Evolutionary conservation across 1,284 basidiomycete genomes (phyloP).

Genomic region (Tylopilus orsonianus): DNA sequence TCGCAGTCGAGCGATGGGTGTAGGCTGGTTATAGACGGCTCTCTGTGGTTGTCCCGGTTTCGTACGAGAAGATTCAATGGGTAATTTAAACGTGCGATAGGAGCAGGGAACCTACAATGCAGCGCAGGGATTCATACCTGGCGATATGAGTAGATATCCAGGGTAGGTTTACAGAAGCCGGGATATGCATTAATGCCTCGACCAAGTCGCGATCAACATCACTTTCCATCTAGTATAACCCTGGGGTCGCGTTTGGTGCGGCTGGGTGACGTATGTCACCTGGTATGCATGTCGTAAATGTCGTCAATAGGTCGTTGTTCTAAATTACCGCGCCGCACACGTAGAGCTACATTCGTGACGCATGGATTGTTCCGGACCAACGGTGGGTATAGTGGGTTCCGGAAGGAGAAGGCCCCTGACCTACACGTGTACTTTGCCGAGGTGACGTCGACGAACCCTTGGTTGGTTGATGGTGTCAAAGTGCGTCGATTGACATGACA

Average conservation of each 20-base stretch:
- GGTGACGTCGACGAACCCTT: conserved; percentile 13
- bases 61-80: too few species aligned
- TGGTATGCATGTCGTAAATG: conserved; percentile 1
- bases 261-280: conserved; percentile 4
- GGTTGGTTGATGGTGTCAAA: background rate
- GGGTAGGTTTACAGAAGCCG: background rate
- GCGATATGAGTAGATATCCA: conserved; percentile 1
- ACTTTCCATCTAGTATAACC: background rate
- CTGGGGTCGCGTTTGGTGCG: conserved; percentile 7
- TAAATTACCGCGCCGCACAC: conserved; percentile 25
- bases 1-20: too few species aligned
- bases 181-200: background rate
- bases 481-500: background rate
- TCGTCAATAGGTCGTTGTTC: conserved; percentile 6
- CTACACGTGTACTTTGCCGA: background rate
- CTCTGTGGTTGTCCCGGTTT: background rate
- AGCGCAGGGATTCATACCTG: background rate
- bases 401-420: conserved; percentile 10
- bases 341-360: background rate
- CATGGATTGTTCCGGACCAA: conserved; percentile 9
- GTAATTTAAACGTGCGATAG: too few species aligned
- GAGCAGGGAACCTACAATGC: background rate
- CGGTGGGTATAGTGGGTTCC: conserved; percentile 31
- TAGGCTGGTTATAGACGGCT: too few species aligned
- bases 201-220: background rate